phyloP scores from a whole-genome alignment of 768 basidiomycete species.

The Lactarius deliciosus region DNA sequence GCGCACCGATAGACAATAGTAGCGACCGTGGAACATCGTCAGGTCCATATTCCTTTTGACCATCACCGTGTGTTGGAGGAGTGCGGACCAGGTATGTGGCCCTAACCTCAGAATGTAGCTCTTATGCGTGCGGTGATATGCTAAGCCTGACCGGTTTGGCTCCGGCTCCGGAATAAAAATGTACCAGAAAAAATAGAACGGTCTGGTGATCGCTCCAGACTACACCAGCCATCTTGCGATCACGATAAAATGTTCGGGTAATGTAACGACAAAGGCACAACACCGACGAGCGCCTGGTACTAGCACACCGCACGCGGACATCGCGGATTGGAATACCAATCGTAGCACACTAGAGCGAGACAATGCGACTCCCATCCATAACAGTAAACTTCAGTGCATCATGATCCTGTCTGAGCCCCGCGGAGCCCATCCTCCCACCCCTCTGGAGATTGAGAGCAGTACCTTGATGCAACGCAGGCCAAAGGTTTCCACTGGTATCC shows the following conservation, averaged over 20 bases:
- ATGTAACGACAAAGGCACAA: background rate
- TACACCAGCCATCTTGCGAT: background rate
- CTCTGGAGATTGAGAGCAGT: background rate
- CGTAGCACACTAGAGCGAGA: background rate
- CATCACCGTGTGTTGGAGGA: background rate
- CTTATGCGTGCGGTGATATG: background rate
- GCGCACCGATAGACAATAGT: background rate
- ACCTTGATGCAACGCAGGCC: background rate
- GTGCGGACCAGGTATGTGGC: background rate
- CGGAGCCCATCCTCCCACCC: background rate
- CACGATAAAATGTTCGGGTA: background rate
- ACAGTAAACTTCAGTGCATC: background rate
- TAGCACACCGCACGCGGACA: background rate
- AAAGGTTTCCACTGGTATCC: background rate
- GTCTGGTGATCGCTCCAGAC: background rate
- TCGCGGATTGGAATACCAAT: background rate
- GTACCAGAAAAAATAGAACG: background rate
- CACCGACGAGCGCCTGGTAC: background rate
- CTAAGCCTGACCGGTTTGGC: no score
- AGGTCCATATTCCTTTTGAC: background rate
- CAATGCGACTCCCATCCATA: background rate
- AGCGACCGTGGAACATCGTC: background rate
- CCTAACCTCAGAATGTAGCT: background rate
- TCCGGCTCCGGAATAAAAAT: no score
- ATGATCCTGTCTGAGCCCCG: background rate